Conservation (phyloP, 768 basidiomycete genomes). For the Vishniacozyma victoriae region DNA sequence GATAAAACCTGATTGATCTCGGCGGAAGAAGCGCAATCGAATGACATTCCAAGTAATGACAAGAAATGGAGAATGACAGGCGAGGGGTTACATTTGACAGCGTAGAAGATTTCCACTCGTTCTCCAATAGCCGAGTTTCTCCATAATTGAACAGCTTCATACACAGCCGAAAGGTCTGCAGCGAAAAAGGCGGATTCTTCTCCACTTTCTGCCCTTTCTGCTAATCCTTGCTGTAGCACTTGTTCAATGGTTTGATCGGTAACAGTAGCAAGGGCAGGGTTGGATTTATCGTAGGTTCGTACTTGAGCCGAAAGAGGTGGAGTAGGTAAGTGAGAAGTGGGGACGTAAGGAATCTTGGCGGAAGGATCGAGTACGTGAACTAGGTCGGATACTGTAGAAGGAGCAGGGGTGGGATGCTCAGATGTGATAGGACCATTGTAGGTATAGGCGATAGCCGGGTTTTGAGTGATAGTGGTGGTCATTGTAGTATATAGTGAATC, state of each 20-base stretch:
- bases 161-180: conserved; percentile 83
- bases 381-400: conserved; percentile 16
- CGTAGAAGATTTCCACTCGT: conserved; percentile 89
- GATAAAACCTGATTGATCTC: conserved; percentile 78
- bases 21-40: conserved; percentile 93
- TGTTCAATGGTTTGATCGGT: conserved; percentile 24
- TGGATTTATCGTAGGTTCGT: conserved; percentile 9
- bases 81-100: conserved; percentile 98
- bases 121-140: conserved; percentile 59
- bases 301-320: conserved; percentile 13
- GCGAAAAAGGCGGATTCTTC: conserved; percentile 96
- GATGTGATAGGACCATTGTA: too few species aligned
- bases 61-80: conserved; percentile 87
- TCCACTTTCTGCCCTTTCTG: conserved; percentile 9
- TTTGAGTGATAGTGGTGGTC: too few species aligned
- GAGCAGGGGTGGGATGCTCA: neutral
- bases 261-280: conserved; percentile 26
- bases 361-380: conserved; percentile 31
- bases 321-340: conserved; percentile 21
- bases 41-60: conserved; percentile 81
- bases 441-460: neutral
- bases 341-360: conserved; percentile 16
- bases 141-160: conserved; percentile 80
- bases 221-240: conserved; percentile 29
- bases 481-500: too few species aligned